phyloP scores from a whole-genome alignment of 2,329 filamentous ascomycete genomes.

The Ophiostoma angusticollis region DNA sequence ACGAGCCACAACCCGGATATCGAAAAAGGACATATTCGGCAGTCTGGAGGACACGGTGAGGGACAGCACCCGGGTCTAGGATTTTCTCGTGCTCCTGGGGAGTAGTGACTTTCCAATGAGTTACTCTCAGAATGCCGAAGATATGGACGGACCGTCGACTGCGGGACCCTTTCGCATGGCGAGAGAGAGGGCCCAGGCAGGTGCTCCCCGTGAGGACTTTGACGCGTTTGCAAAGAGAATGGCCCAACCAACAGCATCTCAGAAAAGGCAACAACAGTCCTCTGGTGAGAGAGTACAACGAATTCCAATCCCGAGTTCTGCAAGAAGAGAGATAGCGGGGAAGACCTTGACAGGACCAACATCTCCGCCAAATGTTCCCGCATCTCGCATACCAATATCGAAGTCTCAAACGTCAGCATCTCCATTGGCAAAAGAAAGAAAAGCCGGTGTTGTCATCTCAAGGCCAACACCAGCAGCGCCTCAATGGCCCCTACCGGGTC shows the following conservation, averaged over 20 bases:
- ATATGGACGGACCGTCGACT: constrained; percentile 33
- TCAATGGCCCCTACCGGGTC: constrained; percentile 40
- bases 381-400: constrained; percentile 11
- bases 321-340: constrained; percentile 15
- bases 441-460: constrained; percentile 36
- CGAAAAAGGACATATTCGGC: no score
- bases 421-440: constrained; percentile 25
- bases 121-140: constrained; percentile 40
- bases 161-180: constrained; percentile 40
- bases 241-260: constrained; percentile 10
- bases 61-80: background rate
- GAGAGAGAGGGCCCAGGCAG: constrained; percentile 38
- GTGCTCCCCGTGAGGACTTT: constrained; percentile 21
- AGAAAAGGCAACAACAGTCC: constrained; percentile 8
- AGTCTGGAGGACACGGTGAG: constrained; percentile 12
- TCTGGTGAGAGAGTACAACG: constrained; percentile 16
- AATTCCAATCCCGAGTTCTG: constrained; percentile 16
- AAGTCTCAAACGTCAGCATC: constrained; percentile 23
- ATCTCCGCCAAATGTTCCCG: constrained; percentile 3
- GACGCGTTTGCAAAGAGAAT: constrained; percentile 16
- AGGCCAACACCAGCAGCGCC: constrained; percentile 36
- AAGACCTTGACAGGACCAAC: constrained; percentile 15
- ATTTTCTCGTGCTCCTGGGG: constrained; percentile 11
- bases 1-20: no score
- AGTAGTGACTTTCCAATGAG: constrained; percentile 34